These are phyloP conservation scores for Solanum raphanifolium DNA, from an alignment of 257 asterid genomes.

Conservation along the genomic window DNA sequence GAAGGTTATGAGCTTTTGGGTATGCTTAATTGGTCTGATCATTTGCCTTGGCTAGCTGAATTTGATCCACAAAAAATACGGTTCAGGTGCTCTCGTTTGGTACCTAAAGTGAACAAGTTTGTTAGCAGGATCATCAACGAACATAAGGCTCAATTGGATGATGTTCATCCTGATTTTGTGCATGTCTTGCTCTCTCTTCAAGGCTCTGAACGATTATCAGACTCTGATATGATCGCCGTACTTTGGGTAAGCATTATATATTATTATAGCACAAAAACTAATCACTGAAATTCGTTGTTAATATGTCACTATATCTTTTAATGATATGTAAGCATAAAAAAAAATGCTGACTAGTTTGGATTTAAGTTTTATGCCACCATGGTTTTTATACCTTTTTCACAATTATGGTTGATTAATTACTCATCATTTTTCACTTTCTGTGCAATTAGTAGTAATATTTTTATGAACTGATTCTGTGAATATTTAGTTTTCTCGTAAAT, in stretches of 20 bases:
- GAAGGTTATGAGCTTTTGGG: slow-evolving; percentile 69
- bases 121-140: slow-evolving; percentile 45
- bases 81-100: slow-evolving; percentile 47
- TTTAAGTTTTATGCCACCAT: background rate
- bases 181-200: slow-evolving; percentile 58
- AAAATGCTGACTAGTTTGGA: background rate
- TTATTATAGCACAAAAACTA: background rate
- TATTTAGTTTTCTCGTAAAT: background rate
- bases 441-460: background rate
- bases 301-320: background rate
- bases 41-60: slow-evolving; percentile 48
- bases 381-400: background rate
- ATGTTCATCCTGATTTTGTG: slow-evolving; percentile 29
- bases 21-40: slow-evolving; percentile 63
- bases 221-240: slow-evolving; percentile 74
- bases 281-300: background rate
- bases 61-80: slow-evolving; percentile 57
- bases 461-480: background rate
- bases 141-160: slow-evolving; percentile 14
- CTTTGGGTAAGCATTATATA: slow-evolving; percentile 53
- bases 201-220: slow-evolving; percentile 42
- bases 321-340: background rate
- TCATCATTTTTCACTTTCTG: background rate
- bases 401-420: background rate
- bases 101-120: slow-evolving; percentile 58